Percentiles rank a stretch among this genome's conserved stretches.
phyloP scores from a whole-genome alignment of 306 rosid species.

The Cotoneaster glaucophyllus region DNA sequence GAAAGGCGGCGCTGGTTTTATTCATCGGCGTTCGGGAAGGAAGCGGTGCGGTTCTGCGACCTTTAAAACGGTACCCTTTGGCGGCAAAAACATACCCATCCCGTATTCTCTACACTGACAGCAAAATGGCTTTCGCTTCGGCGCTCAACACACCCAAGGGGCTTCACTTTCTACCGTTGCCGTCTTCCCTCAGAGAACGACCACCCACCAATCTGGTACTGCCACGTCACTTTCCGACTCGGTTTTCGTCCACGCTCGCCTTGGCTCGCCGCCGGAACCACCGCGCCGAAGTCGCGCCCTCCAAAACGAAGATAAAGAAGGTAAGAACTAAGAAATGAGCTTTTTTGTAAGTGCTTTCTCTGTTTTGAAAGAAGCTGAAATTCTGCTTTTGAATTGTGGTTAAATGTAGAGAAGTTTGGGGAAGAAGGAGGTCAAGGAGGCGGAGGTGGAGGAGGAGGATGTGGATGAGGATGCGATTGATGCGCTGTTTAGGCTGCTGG shows the following conservation, averaged over 20 bases:
- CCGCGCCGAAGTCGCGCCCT: conserved; percentile 21
- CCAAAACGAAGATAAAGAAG: conserved; percentile 46
- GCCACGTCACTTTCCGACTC: conserved; percentile 40
- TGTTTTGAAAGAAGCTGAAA: not conserved
- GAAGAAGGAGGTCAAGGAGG: conserved; percentile 18
- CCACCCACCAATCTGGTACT: conserved; percentile 10
- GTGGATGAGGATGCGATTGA: conserved; percentile 67
- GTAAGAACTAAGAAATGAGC: conserved; percentile 16
- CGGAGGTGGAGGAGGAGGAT: conserved; percentile 12
- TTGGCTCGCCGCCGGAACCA: conserved; percentile 38
- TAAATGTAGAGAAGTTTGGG: conserved; percentile 29
- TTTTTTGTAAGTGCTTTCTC: not conserved
- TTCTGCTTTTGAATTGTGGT: not conserved
- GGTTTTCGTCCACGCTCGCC: conserved; percentile 22
- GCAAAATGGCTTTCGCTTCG: conserved; percentile 35
- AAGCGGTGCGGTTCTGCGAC: not conserved
- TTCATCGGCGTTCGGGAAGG: not conserved
- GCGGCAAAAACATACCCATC: not conserved
- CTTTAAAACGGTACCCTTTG: not conserved
- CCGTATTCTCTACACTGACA: no score
- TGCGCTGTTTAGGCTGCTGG: conserved; percentile 66
- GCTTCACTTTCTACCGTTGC: conserved; percentile 29
- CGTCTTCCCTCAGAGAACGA: conserved; percentile 18
- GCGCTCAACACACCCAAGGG: conserved; percentile 22
- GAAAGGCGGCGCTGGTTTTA: not conserved